phyloP scores from a whole-genome alignment of 129 eudicot species.

The Ambrosia trifida region DNA sequence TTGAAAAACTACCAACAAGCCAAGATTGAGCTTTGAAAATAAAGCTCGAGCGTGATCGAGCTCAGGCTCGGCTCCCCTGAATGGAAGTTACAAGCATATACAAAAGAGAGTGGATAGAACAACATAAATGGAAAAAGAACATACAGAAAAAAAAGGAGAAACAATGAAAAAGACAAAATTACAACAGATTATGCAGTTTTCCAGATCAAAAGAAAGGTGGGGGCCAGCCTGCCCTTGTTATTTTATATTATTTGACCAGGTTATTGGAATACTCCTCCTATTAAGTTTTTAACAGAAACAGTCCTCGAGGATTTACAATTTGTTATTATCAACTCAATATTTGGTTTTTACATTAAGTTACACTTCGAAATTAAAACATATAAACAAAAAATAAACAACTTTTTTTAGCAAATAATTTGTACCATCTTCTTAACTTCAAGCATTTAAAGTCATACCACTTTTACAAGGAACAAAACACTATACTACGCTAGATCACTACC shows the following conservation, averaged over 20 bases:
- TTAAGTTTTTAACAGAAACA: slow-evolving; percentile 19
- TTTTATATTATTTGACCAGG: slow-evolving; percentile 4
- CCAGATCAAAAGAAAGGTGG: slow-evolving; percentile 32
- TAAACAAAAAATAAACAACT: no score
- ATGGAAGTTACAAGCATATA: not conserved
- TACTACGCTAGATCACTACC: no score
- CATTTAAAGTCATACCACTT: no score
- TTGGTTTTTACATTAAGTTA: not conserved
- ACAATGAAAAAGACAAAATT: slow-evolving; percentile 16
- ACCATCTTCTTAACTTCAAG: no score
- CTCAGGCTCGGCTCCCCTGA: no score
- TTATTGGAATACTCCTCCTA: slow-evolving; percentile 5
- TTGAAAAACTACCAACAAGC: no score
- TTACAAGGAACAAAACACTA: no score
- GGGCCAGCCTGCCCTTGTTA: slow-evolving; percentile 22
- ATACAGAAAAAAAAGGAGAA: slow-evolving; percentile 15
- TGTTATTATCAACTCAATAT: not conserved
- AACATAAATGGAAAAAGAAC: slow-evolving; percentile 21
- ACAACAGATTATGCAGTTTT: slow-evolving; percentile 33
- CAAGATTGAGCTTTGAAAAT: no score
- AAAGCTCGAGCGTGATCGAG: no score
- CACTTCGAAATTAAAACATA: no score
- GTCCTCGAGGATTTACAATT: not conserved
- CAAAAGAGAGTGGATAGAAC: slow-evolving; percentile 11
- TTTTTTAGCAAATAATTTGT: no score